Conservation (phyloP, 371 early-diverging fungal genomes). For the Mortierella sp. region DNA sequence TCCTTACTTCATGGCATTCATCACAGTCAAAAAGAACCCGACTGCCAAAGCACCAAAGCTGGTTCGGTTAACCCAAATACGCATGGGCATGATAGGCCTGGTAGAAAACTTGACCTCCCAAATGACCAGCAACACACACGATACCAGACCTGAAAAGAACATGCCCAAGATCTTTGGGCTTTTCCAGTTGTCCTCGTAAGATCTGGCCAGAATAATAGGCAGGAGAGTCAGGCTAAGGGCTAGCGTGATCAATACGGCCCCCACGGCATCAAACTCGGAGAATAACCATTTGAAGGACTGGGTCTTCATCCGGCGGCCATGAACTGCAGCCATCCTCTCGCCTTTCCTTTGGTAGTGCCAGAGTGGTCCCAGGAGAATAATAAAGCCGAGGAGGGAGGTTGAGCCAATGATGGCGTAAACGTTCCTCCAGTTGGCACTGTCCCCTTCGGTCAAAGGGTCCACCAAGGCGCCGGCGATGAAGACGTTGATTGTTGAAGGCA, state of each 20-base stretch:
- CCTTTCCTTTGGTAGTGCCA: slow-evolving; percentile 38
- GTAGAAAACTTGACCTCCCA: slow-evolving; percentile 59
- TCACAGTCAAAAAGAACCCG: slow-evolving; percentile 46
- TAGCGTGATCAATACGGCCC: slow-evolving; percentile 51
- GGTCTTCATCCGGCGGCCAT: background rate
- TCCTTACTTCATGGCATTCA: slow-evolving; percentile 29
- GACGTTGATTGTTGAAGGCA: slow-evolving; percentile 15
- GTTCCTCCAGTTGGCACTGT: slow-evolving; percentile 51
- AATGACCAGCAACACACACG: slow-evolving; percentile 36
- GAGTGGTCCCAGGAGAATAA: slow-evolving; percentile 41
- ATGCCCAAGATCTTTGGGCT: slow-evolving; percentile 44
- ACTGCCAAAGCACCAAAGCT: slow-evolving; percentile 57
- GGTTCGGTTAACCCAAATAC: slow-evolving; percentile 58
- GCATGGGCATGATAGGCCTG: slow-evolving; percentile 58
- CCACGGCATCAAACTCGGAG: slow-evolving; percentile 56
- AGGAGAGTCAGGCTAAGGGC: slow-evolving; percentile 52
- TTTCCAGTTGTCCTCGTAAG: slow-evolving; percentile 58
- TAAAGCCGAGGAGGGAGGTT: slow-evolving; percentile 32
- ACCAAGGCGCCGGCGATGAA: slow-evolving; percentile 9
- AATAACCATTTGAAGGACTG: slow-evolving; percentile 31
- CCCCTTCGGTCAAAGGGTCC: slow-evolving; percentile 42
- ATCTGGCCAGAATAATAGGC: slow-evolving; percentile 53
- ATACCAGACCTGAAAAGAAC: slow-evolving; percentile 42
- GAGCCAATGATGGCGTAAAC: slow-evolving; percentile 57
- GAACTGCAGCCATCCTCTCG: slow-evolving; percentile 25